Evolutionary conservation across 2,329 filamentous ascomycete genomes (phyloP), one percentile per base, ranked within the genome.

Genomic region (Exophiala bonariae): DNA sequence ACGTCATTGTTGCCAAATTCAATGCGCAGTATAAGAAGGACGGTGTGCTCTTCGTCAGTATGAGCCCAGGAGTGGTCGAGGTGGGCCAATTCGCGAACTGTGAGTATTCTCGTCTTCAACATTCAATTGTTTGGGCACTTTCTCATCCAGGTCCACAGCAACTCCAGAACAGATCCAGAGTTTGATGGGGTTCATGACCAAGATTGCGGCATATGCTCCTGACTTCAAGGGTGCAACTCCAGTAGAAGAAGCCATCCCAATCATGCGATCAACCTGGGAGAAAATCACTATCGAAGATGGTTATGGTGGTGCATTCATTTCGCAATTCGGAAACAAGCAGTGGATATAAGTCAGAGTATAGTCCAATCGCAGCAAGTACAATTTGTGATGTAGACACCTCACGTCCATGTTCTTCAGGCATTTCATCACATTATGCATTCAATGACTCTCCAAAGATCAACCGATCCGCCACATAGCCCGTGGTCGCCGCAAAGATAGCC

Each of bases 1-100:
- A 83, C 54, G 59, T 75, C 13, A 65, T 72, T 1, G 63, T 78
- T 2, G 75, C 76, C 50, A 82, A 82, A 62, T 81, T 71, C 59
- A 71, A 65, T 44, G 72, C 70, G 23, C 23, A 6, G 11, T 26
- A 11, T 6, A 26, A 6, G 23, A 26, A 26, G 23, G 23, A 26
- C 23, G 23, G 23, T 26, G 23, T 26, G 6, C 23, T 26, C 11
- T 26, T 26, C 59, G 48, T 83, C 47, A 65, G 63, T n/a, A 61
- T 83, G 10, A 72, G 68, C 17, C 79, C 79, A 0, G 79, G 79
- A 0, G 10, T 77, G 0, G 77, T 82, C 0, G 70, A 75, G 0
- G 68, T 67, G 0, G 73, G 69, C 1, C 59, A 63, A 3, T 59
- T 55, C n/a, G 13, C 5, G 13, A 34, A 34, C 6, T 26, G 23